phyloP scores from a whole-genome alignment of 306 rosid genomes.

The Rosa multiflora region DNA sequence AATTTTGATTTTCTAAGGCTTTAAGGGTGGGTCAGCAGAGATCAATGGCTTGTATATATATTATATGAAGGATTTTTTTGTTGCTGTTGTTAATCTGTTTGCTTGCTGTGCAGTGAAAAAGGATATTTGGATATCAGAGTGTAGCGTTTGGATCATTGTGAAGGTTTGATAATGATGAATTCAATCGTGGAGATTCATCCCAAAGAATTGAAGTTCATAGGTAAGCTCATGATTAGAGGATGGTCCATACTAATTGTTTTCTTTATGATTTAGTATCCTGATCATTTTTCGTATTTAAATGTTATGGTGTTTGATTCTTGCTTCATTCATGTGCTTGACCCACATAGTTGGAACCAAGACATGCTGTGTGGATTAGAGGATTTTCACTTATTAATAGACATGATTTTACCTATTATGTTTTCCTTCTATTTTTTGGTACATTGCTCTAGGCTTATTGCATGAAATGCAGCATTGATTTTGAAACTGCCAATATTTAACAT shows the following conservation, averaged over 20 bases:
- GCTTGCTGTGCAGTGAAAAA: constrained; percentile 15
- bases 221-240: constrained; percentile 46
- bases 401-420: background rate
- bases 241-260: background rate
- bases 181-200: constrained; percentile 73
- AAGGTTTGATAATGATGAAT: constrained; percentile 48
- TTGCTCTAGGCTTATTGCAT: background rate
- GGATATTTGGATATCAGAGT: constrained; percentile 19
- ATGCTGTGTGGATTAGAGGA: background rate
- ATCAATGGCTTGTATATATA: background rate
- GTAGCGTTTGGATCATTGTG: constrained; percentile 16
- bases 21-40: constrained; percentile 12
- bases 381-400: background rate
- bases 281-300: background rate
- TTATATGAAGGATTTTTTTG: background rate
- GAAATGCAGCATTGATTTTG: background rate
- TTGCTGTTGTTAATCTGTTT: background rate
- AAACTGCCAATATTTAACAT: background rate
- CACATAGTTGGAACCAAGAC: background rate
- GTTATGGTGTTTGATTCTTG: background rate
- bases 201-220: constrained; percentile 63
- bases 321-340: background rate
- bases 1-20: constrained; percentile 16
- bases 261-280: constrained; percentile 6
- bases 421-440: background rate